Percentiles rank a stretch among this genome's conserved stretches.
Conservation (phyloP, 352 stramenopile genomes). For the Saprolegnia parasitica region DNA sequence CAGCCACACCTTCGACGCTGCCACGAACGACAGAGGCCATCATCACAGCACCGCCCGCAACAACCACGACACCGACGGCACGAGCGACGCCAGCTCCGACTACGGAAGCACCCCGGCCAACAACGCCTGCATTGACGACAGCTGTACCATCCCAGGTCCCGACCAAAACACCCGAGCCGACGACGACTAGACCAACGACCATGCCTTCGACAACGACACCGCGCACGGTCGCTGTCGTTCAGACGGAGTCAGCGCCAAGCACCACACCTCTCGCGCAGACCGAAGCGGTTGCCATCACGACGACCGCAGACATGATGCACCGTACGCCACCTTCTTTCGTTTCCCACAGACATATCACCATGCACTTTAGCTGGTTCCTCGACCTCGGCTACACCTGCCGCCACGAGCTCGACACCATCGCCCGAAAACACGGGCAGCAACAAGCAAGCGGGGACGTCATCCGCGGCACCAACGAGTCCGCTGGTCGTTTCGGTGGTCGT, state of each 20-base stretch:
- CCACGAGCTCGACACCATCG: neutral
- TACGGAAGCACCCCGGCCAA: neutral
- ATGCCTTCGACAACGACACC: neutral
- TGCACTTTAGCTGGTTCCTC: too few species aligned
- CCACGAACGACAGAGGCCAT: neutral
- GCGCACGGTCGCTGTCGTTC: neutral
- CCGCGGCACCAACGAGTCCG: too few species aligned
- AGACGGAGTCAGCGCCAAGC: neutral
- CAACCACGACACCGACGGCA: neutral
- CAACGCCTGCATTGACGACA: slow-evolving; percentile 11
- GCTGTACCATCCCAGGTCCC: neutral
- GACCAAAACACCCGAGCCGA: neutral
- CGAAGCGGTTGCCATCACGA: neutral
- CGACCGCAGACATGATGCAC: neutral
- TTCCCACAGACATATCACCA: too few species aligned
- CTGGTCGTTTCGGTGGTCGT: neutral
- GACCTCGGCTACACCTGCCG: too few species aligned
- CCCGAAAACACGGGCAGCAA: neutral
- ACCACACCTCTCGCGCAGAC: neutral
- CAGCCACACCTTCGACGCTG: neutral
- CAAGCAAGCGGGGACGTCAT: neutral
- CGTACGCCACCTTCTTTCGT: too few species aligned
- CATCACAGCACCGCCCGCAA: neutral
- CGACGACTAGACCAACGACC: neutral
- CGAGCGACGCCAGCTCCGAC: slow-evolving; percentile 1